A percentile compares a stretch with the other conserved stretches of the same genome.
Conservation (phyloP, 306 rosid genomes). For the Malus sylvestris region DNA sequence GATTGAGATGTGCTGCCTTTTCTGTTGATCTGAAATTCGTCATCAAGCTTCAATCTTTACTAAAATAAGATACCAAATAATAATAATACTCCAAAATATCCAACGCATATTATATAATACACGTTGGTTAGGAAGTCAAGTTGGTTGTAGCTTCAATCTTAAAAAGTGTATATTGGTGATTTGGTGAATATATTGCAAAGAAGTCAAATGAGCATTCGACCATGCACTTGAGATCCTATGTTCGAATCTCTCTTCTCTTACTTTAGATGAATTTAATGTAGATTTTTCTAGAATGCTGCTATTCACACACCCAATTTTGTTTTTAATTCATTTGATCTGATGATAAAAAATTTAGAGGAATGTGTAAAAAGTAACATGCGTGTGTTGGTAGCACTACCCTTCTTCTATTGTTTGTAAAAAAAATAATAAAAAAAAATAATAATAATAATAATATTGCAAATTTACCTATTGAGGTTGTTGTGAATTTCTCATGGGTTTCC, state of each 20-base stretch:
- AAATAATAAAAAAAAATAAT: no score
- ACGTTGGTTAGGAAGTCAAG: neutral
- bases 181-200: neutral
- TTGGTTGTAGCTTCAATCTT: neutral
- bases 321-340: no score
- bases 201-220: no score
- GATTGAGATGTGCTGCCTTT: constrained; percentile 21
- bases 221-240: no score
- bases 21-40: neutral
- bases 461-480: neutral
- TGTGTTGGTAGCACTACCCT: no score
- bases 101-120: neutral
- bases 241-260: no score
- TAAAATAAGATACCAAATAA: neutral
- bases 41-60: neutral
- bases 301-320: no score
- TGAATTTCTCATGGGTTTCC: neutral
- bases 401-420: no score
- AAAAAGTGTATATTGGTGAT: neutral
- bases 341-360: fast-evolving
- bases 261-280: no score
- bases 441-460: no score
- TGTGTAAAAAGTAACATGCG: no score
- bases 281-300: no score
- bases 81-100: neutral